Conservation (phyloP, 805 yeast species). For the Kuraishia floccosa region DNA sequence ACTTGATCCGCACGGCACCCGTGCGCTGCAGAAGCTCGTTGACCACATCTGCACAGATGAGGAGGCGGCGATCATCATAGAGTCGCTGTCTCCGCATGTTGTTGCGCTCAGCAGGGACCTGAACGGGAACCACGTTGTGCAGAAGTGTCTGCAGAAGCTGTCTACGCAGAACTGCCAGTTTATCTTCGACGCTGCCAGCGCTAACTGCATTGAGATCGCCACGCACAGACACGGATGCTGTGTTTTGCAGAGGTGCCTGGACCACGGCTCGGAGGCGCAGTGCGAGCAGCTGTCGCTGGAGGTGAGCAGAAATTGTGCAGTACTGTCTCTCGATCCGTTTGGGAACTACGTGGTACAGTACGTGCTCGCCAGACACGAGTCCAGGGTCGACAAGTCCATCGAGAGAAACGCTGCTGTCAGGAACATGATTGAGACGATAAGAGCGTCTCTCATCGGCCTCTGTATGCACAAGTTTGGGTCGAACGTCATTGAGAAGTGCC, state of each 20-base stretch:
- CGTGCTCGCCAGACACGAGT: constrained; percentile 38
- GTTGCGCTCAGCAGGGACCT: constrained; percentile 47
- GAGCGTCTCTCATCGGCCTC: constrained; percentile 11
- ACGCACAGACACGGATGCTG: constrained; percentile 98
- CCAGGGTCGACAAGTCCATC: too few relatives aligned
- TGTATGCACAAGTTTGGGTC: constrained; percentile 54
- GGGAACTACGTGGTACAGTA: constrained; percentile 97
- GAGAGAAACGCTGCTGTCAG: background rate
- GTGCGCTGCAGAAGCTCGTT: constrained; percentile 87
- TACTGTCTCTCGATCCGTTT: constrained; percentile 80
- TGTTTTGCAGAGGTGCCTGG: constrained; percentile 89
- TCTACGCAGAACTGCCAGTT: constrained; percentile 66
- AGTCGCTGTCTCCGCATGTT: constrained; percentile 31
- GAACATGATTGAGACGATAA: background rate
- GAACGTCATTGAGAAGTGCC: constrained; percentile 45
- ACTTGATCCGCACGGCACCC: constrained; percentile 88
- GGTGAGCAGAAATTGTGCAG: constrained; percentile 59
- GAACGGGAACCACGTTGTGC: constrained; percentile 95
- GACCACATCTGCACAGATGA: constrained; percentile 67
- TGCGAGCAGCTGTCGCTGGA: constrained; percentile 52
- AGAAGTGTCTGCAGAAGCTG: constrained; percentile 76
- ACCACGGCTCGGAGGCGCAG: constrained; percentile 70
- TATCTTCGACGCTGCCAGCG: constrained; percentile 76
- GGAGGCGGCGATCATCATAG: constrained; percentile 56
- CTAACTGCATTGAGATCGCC: constrained; percentile 68